phyloP scores from a whole-genome alignment of 805 yeast species.

The Metschnikowia colocasiae region DNA sequence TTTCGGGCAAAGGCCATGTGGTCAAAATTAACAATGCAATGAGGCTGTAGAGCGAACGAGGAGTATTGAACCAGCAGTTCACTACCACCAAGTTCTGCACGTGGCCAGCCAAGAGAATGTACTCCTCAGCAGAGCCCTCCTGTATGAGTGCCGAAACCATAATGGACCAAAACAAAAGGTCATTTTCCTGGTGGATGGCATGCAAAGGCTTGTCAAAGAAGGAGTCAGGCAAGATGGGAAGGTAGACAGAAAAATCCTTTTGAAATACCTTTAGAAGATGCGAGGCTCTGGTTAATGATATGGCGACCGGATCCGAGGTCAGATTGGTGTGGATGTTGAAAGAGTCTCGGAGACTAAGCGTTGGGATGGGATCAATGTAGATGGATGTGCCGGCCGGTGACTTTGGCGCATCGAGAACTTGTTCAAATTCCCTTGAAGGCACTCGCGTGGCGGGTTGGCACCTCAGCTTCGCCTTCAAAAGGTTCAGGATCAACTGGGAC shows the following conservation, averaged over 20 bases:
- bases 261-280: slow-evolving; percentile 11
- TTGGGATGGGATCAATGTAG: slow-evolving; percentile 18
- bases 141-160: slow-evolving; percentile 33
- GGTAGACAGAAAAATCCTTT: slow-evolving; percentile 9
- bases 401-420: slow-evolving; percentile 3
- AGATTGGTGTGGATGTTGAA: slow-evolving; percentile 17
- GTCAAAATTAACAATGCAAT: slow-evolving; percentile 40
- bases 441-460: not conserved
- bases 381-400: slow-evolving; percentile 7
- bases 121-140: slow-evolving; percentile 18
- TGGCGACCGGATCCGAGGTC: slow-evolving; percentile 10
- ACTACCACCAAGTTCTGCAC: slow-evolving; percentile 38
- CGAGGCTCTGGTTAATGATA: slow-evolving; percentile 12
- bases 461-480: not conserved
- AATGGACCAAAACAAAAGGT: slow-evolving; percentile 41
- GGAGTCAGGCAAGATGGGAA: slow-evolving; percentile 17
- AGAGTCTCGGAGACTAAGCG: slow-evolving; percentile 12
- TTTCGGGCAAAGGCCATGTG: slow-evolving; percentile 42
- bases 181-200: slow-evolving; percentile 25
- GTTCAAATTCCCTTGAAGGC: not conserved
- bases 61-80: slow-evolving; percentile 44
- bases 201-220: slow-evolving; percentile 14
- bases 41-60: slow-evolving; percentile 39
- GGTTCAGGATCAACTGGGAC: slow-evolving; percentile 11
- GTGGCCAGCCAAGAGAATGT: slow-evolving; percentile 27